Conservation (phyloP, 73 alveolate species). For the Tetrahymena thermophila region DNA sequence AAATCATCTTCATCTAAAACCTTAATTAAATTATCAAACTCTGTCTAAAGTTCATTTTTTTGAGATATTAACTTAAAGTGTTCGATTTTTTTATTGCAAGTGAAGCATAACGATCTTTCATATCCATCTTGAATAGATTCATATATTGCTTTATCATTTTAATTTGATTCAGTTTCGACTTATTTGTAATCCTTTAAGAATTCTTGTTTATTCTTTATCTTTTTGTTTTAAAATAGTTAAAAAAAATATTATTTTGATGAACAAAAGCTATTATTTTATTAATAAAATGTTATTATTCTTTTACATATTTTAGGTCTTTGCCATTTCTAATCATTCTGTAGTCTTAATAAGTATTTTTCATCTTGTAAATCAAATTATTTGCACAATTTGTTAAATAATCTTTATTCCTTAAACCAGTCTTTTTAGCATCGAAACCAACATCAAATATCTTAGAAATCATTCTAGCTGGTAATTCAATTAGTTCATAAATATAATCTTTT, state of each 20-base stretch:
- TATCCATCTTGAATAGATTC: background rate
- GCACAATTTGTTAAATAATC: background rate
- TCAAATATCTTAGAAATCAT: background rate
- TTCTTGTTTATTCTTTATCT: background rate
- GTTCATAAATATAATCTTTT: background rate
- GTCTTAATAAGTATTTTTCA: background rate
- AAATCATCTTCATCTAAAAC: slow-evolving; percentile 9
- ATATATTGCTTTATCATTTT: background rate
- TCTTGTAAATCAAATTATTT: background rate
- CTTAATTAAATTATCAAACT: background rate
- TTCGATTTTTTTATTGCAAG: background rate
- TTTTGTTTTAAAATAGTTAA: background rate
- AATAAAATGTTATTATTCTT: background rate
- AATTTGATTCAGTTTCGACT: background rate
- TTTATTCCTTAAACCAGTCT: background rate
- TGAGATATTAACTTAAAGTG: background rate
- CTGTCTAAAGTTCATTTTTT: background rate
- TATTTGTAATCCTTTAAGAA: background rate
- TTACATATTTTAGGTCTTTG: background rate
- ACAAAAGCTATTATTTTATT: background rate
- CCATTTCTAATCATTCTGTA: background rate
- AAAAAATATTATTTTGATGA: background rate
- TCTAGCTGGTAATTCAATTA: background rate
- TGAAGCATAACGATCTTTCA: background rate
- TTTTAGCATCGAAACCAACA: background rate